Evolutionary conservation across 2,329 filamentous ascomycete genomes (phyloP), one percentile per base, ranked within the genome.

Genomic region (Ophiostoma australiae): DNA sequence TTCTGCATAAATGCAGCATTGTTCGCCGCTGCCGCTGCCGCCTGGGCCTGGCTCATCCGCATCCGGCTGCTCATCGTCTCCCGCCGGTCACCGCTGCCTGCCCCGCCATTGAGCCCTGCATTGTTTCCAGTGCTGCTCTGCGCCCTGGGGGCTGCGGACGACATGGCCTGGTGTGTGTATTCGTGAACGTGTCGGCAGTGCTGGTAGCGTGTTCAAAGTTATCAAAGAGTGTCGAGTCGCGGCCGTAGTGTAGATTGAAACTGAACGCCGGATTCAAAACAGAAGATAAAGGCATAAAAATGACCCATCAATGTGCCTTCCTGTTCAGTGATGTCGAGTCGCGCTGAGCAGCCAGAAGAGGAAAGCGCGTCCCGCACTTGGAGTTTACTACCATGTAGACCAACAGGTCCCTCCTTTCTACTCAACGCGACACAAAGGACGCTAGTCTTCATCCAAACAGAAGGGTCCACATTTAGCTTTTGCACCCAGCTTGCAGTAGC

Each of bases 91-190:
- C 70, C 79, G 76, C 35, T 66, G 20, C 63, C 63, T 6, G 63
- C 63, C 63, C 78, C 79, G 76, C 78, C 80, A 75, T 81, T 82
- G 74, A 81, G 23, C 41, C 69, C 69, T 23, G 71, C 71, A 41
- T 55, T 77, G 77, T 83, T 83, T 77, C 80, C 63, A 33, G 65
- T 76, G 72, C 80, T 79, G 74, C 76, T 71, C 74, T 79, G 77
- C 73, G 83, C 80, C 75, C 81, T 78, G 74, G 78, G 76, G 75
- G 77, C 76, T 74, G 78, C 80, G 72, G 81, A 82, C 73, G 81
- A 81, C 81, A 83, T 83, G 74, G 71, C 78, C 75, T 3, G 68
- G 35, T 27, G 44, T 17, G 6, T 17, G 10, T 44, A 33, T 10
- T 15, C 13, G 70, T 55, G 11, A 7, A 35, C 1, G 58, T 10